A percentile compares a stretch with the other conserved stretches of the same genome.
Evolutionary conservation across 371 early-diverging fungal species (phyloP).

Genomic region (Lichtheimia ornata): DNA sequence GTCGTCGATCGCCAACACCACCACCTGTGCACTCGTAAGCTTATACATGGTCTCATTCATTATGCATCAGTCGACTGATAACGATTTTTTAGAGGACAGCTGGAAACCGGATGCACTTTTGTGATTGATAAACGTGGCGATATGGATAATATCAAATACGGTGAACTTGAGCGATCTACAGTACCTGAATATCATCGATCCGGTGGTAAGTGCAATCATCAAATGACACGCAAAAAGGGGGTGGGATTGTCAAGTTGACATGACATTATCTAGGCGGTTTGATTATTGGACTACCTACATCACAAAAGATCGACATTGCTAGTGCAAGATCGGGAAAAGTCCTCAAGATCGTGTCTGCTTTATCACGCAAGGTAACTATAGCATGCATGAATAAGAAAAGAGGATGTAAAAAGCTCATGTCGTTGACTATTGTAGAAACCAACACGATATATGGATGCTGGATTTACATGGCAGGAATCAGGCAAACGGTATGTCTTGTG

Average conservation of each 20-base stretch:
- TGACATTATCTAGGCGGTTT: conserved; percentile 25
- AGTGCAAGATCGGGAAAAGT: conserved; percentile 26
- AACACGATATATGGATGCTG: conserved; percentile 31
- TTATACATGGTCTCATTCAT: neutral
- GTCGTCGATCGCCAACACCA: conserved; percentile 11
- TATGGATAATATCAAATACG: conserved; percentile 37
- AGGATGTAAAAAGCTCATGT: neutral
- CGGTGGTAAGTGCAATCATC: conserved; percentile 32
- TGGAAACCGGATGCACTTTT: conserved; percentile 32
- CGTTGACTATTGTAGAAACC: conserved; percentile 5
- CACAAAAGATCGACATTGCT: conserved; percentile 26
- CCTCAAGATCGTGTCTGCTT: conserved; percentile 8
- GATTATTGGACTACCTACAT: conserved; percentile 32
- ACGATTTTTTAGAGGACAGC: neutral
- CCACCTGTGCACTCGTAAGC: conserved; percentile 7
- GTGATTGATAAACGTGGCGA: conserved; percentile 49
- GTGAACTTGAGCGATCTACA: conserved; percentile 27
- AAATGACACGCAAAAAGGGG: neutral
- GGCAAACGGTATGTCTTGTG: conserved; percentile 23
- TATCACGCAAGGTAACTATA: conserved; percentile 8
- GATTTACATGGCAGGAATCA: conserved; percentile 37
- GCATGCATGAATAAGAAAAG: conserved; percentile 13
- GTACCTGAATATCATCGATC: conserved; percentile 40
- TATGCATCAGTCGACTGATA: neutral
- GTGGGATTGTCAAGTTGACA: neutral